Evolutionary conservation across 2,329 filamentous ascomycete species (phyloP).

Genomic region (Microcyclospora tardicrescens): DNA sequence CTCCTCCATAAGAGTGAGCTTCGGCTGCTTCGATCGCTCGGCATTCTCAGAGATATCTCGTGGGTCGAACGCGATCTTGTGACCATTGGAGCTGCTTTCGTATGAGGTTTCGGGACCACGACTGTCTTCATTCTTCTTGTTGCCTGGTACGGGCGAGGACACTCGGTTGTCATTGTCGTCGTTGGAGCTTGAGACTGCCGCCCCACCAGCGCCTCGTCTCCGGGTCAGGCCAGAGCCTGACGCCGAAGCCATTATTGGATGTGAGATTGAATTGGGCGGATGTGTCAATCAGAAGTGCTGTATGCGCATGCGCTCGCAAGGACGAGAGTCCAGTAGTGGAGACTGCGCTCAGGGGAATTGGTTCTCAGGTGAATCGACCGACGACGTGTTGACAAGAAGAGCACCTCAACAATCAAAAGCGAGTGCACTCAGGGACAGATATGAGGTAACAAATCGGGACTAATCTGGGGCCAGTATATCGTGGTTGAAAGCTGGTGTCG

Average conservation of each 20-base stretch:
- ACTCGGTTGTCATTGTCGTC: constrained; percentile 53
- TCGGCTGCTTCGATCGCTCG: constrained; percentile 93
- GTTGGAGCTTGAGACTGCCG: constrained; percentile 37
- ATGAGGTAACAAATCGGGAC: too few species aligned
- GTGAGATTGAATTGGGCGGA: too few species aligned
- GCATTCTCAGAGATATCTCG: constrained; percentile 94
- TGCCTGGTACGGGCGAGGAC: constrained; percentile 50
- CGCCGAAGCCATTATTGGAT: constrained; percentile 45
- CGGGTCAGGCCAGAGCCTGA: constrained; percentile 64
- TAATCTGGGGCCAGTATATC: too few species aligned
- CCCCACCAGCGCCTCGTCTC: constrained; percentile 52
- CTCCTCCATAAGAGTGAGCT: constrained; percentile 98
- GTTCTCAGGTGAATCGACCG: too few species aligned
- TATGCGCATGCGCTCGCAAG: too few species aligned
- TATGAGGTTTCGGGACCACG: constrained; percentile 65
- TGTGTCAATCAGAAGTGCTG: too few species aligned
- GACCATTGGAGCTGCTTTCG: constrained; percentile 81
- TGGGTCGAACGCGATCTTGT: constrained; percentile 97
- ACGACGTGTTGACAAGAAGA: too few species aligned
- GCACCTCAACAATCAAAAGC: too few species aligned
- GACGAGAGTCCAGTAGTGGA: too few species aligned
- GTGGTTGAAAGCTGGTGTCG: too few species aligned
- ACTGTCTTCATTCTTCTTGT: constrained; percentile 40
- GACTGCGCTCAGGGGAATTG: too few species aligned
- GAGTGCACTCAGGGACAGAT: too few species aligned